Percentiles rank a stretch among this genome's conserved stretches.
Evolutionary conservation across 2,329 filamentous ascomycete genomes (phyloP).

Genomic region (Microcyclosporella mali): DNA sequence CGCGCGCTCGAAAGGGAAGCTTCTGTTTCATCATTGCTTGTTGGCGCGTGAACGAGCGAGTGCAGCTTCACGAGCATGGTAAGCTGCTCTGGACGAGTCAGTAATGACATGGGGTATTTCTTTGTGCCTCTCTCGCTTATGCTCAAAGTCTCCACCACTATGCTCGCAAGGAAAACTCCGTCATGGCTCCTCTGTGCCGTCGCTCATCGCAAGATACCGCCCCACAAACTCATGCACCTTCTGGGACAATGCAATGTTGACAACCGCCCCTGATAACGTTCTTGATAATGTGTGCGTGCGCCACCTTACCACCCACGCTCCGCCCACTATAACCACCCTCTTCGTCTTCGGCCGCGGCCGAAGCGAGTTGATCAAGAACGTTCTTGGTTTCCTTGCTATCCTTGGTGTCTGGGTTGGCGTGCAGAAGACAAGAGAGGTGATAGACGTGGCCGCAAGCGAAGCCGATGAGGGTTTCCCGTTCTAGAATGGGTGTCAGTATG

Average conservation of each 20-base stretch:
- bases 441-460: slow-evolving; percentile 80
- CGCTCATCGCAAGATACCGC: too few relatives aligned
- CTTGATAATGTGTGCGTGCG: slow-evolving; percentile 70
- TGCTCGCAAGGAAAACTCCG: too few relatives aligned
- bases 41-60: too few relatives aligned
- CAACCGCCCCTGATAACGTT: slow-evolving; percentile 45
- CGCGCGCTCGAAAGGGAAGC: too few relatives aligned
- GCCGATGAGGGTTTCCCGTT: slow-evolving; percentile 67
- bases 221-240: slow-evolving; percentile 14
- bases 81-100: too few relatives aligned
- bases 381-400: slow-evolving; percentile 25
- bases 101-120: too few relatives aligned
- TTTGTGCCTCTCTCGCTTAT: too few relatives aligned
- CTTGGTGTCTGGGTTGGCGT: slow-evolving; percentile 31
- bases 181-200: too few relatives aligned
- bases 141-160: too few relatives aligned
- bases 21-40: too few relatives aligned
- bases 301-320: slow-evolving; percentile 80
- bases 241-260: slow-evolving; percentile 15
- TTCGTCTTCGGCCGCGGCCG: slow-evolving; percentile 41
- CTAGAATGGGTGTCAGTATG: slow-evolving; percentile 28
- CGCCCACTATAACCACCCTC: slow-evolving; percentile 39
- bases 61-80: too few relatives aligned
- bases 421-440: slow-evolving; percentile 67
- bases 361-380: slow-evolving; percentile 39